Percentiles rank a stretch among this genome's conserved stretches.
These are phyloP conservation scores for Aspergillus cristatus DNA, from an alignment of 495 filamentous ascomycete genomes.

Conservation along the genomic window DNA sequence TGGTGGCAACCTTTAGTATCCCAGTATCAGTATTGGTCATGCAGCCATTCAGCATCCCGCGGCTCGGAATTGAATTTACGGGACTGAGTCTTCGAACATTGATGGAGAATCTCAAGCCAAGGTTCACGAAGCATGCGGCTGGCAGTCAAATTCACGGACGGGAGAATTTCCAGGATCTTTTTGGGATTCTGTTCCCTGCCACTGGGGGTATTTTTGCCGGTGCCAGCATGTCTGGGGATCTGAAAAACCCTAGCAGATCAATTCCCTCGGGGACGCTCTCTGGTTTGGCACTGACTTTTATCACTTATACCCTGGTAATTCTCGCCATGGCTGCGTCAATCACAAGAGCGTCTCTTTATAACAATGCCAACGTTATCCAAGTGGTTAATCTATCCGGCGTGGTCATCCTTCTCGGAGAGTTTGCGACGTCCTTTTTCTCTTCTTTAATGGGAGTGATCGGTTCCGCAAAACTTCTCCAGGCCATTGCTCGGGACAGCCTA, in stretches of 20 bases:
- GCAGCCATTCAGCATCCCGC: slow-evolving; percentile 53
- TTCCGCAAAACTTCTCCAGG: slow-evolving; percentile 80
- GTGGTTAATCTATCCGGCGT: slow-evolving; percentile 59
- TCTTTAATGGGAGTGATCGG: slow-evolving; percentile 81
- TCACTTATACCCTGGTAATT: slow-evolving; percentile 68
- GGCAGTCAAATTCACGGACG: slow-evolving; percentile 56
- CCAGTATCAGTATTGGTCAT: slow-evolving; percentile 62
- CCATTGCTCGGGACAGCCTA: slow-evolving; percentile 70
- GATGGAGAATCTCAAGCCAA: slow-evolving; percentile 59
- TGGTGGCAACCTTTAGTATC: slow-evolving; percentile 72
- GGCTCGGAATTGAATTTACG: slow-evolving; percentile 62
- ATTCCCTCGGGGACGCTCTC: slow-evolving; percentile 77
- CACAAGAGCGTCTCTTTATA: slow-evolving; percentile 60
- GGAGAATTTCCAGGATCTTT: slow-evolving; percentile 74
- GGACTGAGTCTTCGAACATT: slow-evolving; percentile 63
- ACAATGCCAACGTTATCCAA: slow-evolving; percentile 8
- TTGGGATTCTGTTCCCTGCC: slow-evolving; percentile 80
- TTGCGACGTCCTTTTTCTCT: slow-evolving; percentile 77
- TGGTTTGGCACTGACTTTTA: slow-evolving; percentile 65
- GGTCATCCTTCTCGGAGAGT: slow-evolving; percentile 71
- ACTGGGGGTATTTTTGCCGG: slow-evolving; percentile 69
- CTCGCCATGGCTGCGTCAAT: slow-evolving; percentile 72
- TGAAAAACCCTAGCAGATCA: slow-evolving; percentile 73
- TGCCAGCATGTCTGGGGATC: slow-evolving; percentile 86
- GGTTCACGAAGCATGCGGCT: slow-evolving; percentile 55